Base-by-base conservation (phyloP, 176 grass and related monocot genomes). In the Tillandsia leiboldiana region DNA sequence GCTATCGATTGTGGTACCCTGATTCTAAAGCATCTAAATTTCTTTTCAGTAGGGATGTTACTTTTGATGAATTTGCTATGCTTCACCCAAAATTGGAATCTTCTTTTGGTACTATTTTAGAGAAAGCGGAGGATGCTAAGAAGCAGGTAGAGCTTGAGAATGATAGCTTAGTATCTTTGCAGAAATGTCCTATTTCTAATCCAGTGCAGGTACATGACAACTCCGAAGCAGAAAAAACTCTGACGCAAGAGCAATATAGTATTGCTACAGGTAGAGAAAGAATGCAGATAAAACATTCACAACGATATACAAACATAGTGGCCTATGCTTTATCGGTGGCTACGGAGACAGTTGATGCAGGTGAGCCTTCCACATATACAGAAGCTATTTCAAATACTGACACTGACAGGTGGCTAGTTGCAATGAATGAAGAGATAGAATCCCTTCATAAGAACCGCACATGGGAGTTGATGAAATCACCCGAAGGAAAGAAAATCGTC, bases 351-450 rank as follows among this genome's bases (percentile, higher is more conserved):
- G 29, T 69, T 47, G 66, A 65, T 1, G 20, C 48, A 50, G 10
- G 14, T 23, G 48, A 77, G 33, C 58, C 67, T 6, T 71, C 10
- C 0, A 66, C 3, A 26, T 77, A 77, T 5, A 26, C 8, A 1
- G 73, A 82, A 52, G 58, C 50, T 2, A 9, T 66, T 3, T 9
- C 9, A 11, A 18, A 13, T 72, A 2, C 12, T 53, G 1, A 72
- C 4, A 33, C 23, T 24, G 23, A 24, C 23, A 24, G 23, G 14
- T 77, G 67, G 59, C 9, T 11, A 20, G 0, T 48, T 1, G 50
- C 80, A n/a, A 77, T 82, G 67, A 8, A 7, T 12, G 29, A 82
- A 8, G 24, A 72, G 11, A 82, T 77, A 49, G 24, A 69, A 3
- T 71, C 48, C 56, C 15, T 74, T 22, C 17, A 83, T 2, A 73